Conservation (phyloP, 2,329 filamentous ascomycete species). For the Xylariales sp. region DNA sequence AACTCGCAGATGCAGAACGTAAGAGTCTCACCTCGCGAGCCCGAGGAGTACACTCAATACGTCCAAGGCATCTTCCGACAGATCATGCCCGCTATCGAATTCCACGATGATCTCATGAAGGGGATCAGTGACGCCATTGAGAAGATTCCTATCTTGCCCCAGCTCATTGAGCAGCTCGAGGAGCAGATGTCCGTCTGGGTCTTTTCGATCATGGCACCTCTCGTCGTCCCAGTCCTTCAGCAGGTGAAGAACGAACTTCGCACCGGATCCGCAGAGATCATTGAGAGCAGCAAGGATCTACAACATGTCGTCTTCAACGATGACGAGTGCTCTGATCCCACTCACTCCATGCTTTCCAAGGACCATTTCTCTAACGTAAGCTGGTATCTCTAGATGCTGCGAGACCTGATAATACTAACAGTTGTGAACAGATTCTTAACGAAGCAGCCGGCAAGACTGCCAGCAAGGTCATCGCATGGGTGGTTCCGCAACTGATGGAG, state of each 20-base stretch:
- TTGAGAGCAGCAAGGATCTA: slow-evolving; percentile 76
- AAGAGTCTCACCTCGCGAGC: slow-evolving; percentile 69
- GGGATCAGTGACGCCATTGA: slow-evolving; percentile 72
- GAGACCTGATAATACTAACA: slow-evolving; percentile 5
- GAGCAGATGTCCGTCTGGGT: slow-evolving; percentile 86
- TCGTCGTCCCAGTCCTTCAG: slow-evolving; percentile 76
- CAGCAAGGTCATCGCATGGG: slow-evolving; percentile 74
- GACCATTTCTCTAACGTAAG: slow-evolving; percentile 85
- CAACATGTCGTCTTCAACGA: slow-evolving; percentile 85
- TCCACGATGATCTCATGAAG: slow-evolving; percentile 85
- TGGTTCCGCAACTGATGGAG: slow-evolving; percentile 81
- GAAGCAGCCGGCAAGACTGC: slow-evolving; percentile 82
- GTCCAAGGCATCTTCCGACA: slow-evolving; percentile 68
- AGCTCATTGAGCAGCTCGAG: slow-evolving; percentile 80
- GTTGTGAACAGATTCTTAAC: slow-evolving; percentile 62
- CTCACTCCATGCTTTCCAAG: slow-evolving; percentile 93
- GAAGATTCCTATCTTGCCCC: slow-evolving; percentile 78
- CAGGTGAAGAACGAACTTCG: slow-evolving; percentile 85
- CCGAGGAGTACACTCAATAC: slow-evolving; percentile 79
- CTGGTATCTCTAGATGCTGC: slow-evolving; percentile 9
- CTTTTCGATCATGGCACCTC: slow-evolving; percentile 86
- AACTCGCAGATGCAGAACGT: slow-evolving; percentile 72
- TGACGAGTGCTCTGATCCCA: slow-evolving; percentile 72
- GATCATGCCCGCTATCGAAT: slow-evolving; percentile 85
- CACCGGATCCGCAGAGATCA: slow-evolving; percentile 82